phyloP scores from a whole-genome alignment of 768 basidiomycete species.

The Polyporus arcularius region DNA sequence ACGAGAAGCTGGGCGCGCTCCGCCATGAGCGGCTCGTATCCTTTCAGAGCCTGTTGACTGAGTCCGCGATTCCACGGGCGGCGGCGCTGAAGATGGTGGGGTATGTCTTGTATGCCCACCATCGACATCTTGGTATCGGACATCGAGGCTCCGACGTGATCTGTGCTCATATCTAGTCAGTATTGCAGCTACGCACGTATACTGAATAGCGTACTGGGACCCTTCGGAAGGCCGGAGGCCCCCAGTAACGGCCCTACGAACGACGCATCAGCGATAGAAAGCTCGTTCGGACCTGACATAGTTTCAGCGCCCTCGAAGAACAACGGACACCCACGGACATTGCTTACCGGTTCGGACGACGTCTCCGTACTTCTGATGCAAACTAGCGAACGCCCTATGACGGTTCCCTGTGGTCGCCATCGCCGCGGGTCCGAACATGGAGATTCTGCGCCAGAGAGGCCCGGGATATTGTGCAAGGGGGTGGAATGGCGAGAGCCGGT shows the following conservation, averaged over 20 bases:
- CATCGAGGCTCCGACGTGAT: neutral
- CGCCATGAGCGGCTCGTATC: conserved; percentile 44
- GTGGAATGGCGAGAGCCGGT: neutral
- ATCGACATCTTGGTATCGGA: neutral
- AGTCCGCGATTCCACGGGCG: conserved; percentile 54
- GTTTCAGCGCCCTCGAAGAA: neutral
- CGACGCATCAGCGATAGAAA: conserved; percentile 40
- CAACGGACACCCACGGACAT: too few relatives aligned
- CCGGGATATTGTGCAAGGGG: conserved; percentile 14
- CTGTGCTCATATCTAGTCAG: neutral
- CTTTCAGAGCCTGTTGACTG: conserved; percentile 46
- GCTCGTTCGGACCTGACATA: conserved; percentile 47
- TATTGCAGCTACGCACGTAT: too few relatives aligned
- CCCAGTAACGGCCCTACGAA: conserved; percentile 32
- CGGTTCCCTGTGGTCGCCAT: conserved; percentile 25
- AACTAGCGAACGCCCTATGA: conserved; percentile 26
- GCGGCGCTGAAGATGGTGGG: conserved; percentile 47
- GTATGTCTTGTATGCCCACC: conserved; percentile 8
- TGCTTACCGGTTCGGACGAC: conserved; percentile 38
- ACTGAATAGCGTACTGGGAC: conserved; percentile 37
- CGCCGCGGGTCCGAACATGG: conserved; percentile 30
- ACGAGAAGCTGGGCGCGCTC: conserved; percentile 42
- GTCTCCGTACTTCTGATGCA: conserved; percentile 41
- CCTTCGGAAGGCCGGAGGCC: conserved; percentile 42
- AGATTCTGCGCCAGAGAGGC: conserved; percentile 28